Percentiles rank a stretch among this genome's conserved stretches.
These are phyloP conservation scores for Saccharomycopsis schoenii DNA, from an alignment of 805 yeast genomes.

Conservation along the genomic window DNA sequence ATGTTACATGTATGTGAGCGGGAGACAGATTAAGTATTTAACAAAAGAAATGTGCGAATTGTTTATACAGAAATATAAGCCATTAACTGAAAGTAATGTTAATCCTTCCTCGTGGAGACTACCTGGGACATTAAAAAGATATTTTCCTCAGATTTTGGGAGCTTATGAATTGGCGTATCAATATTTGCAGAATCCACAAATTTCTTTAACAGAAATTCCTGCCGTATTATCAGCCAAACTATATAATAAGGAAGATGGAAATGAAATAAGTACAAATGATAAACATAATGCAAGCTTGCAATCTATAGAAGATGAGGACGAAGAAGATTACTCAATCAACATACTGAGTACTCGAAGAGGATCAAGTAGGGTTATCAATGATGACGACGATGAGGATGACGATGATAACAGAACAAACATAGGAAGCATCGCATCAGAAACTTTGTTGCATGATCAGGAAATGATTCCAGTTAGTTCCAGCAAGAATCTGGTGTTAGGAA, in stretches of 20 bases:
- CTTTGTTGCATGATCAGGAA: neutral
- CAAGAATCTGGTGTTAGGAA: neutral
- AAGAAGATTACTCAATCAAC: neutral
- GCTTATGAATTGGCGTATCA: slow-evolving; percentile 14
- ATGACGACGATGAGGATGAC: slow-evolving; percentile 2
- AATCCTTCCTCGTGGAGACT: neutral
- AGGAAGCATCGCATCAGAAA: neutral
- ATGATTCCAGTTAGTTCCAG: neutral
- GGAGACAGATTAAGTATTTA: slow-evolving; percentile 6
- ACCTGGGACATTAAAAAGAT: slow-evolving; percentile 2
- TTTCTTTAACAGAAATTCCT: neutral
- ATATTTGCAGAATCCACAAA: neutral
- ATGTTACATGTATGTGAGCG: slow-evolving; percentile 11
- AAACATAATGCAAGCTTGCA: neutral
- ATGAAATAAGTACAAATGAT: neutral
- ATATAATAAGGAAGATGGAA: neutral
- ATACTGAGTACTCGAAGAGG: neutral
- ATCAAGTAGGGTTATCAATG: neutral
- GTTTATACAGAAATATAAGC: slow-evolving; percentile 3
- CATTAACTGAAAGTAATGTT: neutral
- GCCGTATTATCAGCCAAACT: neutral
- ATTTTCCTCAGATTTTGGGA: slow-evolving; percentile 2
- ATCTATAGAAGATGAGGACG: neutral
- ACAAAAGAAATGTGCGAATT: slow-evolving; percentile 10
- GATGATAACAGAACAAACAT: neutral